These are phyloP conservation scores for Pseudodiploospora longispora DNA, from an alignment of 2,329 filamentous ascomycete species.

Conservation along the genomic window DNA sequence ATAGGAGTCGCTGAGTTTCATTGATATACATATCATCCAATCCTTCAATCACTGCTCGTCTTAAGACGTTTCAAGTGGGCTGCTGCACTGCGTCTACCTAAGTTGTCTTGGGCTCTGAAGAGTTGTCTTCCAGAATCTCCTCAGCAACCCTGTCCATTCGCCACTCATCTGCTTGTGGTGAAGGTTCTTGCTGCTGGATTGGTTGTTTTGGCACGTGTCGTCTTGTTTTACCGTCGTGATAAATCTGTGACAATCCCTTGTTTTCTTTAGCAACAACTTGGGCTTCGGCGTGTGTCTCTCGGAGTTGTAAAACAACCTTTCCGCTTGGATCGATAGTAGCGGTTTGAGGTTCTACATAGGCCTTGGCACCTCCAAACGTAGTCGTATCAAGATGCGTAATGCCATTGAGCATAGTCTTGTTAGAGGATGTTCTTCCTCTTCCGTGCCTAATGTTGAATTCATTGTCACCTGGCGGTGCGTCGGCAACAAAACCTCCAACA, in stretches of 20 bases:
- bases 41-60: too few species aligned
- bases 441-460: constrained; percentile 28
- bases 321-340: constrained; percentile 43
- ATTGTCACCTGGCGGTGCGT: constrained; percentile 34
- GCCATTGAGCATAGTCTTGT: constrained; percentile 22
- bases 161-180: constrained; percentile 11
- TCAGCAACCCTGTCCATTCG: constrained; percentile 18
- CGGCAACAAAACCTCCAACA: constrained; percentile 46
- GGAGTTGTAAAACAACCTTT: constrained; percentile 36
- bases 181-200: not conserved
- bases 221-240: constrained; percentile 18
- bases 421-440: constrained; percentile 9
- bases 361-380: constrained; percentile 45
- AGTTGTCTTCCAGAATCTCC: constrained; percentile 17
- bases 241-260: constrained; percentile 26
- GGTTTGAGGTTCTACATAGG: constrained; percentile 38
- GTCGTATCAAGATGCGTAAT: constrained; percentile 38
- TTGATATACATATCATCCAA: too few species aligned
- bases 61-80: too few species aligned
- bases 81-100: too few species aligned
- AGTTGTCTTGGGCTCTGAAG: too few species aligned
- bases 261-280: constrained; percentile 40
- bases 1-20: too few species aligned
- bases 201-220: constrained; percentile 8
- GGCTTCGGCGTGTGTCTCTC: constrained; percentile 29